Evolutionary conservation across 768 basidiomycete species (phyloP).

Genomic region (Lenzites betulinus): DNA sequence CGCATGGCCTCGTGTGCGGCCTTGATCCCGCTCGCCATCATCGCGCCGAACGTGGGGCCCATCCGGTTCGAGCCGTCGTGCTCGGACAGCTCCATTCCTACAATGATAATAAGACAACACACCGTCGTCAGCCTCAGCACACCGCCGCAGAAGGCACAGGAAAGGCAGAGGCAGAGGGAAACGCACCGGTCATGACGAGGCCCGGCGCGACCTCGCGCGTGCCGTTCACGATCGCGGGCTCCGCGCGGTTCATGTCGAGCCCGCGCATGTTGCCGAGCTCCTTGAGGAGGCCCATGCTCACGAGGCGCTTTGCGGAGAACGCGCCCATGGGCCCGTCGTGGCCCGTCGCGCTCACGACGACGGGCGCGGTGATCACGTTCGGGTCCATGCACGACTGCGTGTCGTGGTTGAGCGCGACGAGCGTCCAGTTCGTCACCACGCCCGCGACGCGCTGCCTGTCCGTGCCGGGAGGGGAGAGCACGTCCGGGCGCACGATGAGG

Average conservation of each 20-base stretch:
- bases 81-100: slow-evolving; percentile 83
- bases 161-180: no score
- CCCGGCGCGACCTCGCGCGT: slow-evolving; percentile 79
- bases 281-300: slow-evolving; percentile 71
- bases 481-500: slow-evolving; percentile 63
- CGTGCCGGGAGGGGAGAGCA: slow-evolving; percentile 22
- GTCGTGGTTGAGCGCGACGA: slow-evolving; percentile 61
- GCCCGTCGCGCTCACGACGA: slow-evolving; percentile 71
- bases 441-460: slow-evolving; percentile 48
- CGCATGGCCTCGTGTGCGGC: slow-evolving; percentile 41
- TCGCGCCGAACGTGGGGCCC: slow-evolving; percentile 75
- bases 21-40: slow-evolving; percentile 73
- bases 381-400: slow-evolving; percentile 73
- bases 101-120: background rate
- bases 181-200: slow-evolving; percentile 69
- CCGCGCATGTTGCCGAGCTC: slow-evolving; percentile 80
- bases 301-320: slow-evolving; percentile 78
- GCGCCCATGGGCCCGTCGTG: slow-evolving; percentile 83
- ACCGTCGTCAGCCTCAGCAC: background rate
- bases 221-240: slow-evolving; percentile 76
- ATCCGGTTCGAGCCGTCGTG: slow-evolving; percentile 75
- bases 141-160: background rate
- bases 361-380: slow-evolving; percentile 78
- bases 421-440: slow-evolving; percentile 59
- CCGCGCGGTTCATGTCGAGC: slow-evolving; percentile 80